A percentile compares a stretch with the other conserved stretches of the same genome.
Conservation (phyloP, 441 rosid genomes). For the Croton setiger region DNA sequence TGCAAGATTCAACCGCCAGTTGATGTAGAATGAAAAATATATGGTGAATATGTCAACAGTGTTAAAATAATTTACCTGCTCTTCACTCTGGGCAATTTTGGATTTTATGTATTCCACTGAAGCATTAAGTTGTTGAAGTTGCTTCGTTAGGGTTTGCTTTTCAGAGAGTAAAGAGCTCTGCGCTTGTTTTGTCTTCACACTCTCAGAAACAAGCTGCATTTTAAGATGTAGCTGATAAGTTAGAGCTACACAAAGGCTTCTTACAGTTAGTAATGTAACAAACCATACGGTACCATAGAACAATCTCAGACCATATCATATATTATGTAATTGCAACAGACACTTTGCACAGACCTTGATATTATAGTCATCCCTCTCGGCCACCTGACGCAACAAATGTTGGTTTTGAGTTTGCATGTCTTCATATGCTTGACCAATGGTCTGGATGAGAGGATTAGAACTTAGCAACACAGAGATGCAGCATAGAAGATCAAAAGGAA, state of each 20-base stretch:
- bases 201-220: slow-evolving; percentile 96
- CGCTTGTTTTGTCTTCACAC: slow-evolving; percentile 86
- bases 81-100: slow-evolving; percentile 64
- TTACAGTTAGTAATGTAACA: neutral
- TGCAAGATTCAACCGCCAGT: slow-evolving; percentile 32
- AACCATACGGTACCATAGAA: neutral
- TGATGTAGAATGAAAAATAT: neutral
- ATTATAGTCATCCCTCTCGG: slow-evolving; percentile 91
- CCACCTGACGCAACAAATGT: slow-evolving; percentile 78
- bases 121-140: slow-evolving; percentile 68
- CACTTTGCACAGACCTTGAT: slow-evolving; percentile 57
- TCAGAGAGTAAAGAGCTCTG: slow-evolving; percentile 66
- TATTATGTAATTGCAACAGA: slow-evolving; percentile 1
- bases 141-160: slow-evolving; percentile 73
- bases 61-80: slow-evolving; percentile 47
- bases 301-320: neutral
- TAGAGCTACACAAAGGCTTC: neutral
- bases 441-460: slow-evolving; percentile 36
- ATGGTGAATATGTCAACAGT: neutral
- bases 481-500: slow-evolving; percentile 6
- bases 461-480: neutral
- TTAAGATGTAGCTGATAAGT: slow-evolving; percentile 12
- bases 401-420: slow-evolving; percentile 98
- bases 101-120: slow-evolving; percentile 57
- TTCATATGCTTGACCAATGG: slow-evolving; percentile 96